Evolutionary conservation across 768 basidiomycete species (phyloP).

Genomic region (Calvatia gigantea): DNA sequence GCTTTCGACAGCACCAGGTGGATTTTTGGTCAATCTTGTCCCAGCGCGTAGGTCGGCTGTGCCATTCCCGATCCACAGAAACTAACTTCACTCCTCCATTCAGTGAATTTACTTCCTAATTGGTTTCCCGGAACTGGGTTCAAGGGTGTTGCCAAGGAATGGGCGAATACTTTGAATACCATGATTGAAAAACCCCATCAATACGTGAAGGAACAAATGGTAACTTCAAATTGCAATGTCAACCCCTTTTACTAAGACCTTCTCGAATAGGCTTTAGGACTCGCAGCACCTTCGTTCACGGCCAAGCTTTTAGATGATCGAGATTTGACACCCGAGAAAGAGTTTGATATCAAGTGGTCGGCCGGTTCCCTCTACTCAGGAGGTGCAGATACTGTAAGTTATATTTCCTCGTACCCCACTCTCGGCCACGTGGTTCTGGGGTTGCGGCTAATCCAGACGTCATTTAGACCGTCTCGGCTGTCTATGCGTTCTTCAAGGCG

Average conservation of each 20-base stretch:
- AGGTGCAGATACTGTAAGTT: conserved; percentile 37
- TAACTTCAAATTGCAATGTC: conserved; percentile 18
- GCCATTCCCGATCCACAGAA: not conserved
- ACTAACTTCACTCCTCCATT: not conserved
- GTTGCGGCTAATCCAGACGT: not conserved
- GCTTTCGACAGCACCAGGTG: conserved; percentile 37
- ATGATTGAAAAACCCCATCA: conserved; percentile 45
- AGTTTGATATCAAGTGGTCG: conserved; percentile 39
- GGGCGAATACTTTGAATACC: conserved; percentile 36
- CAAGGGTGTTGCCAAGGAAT: conserved; percentile 42
- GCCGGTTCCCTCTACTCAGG: conserved; percentile 47
- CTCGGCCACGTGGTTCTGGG: not conserved
- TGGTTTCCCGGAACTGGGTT: conserved; percentile 61
- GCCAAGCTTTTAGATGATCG: conserved; percentile 30
- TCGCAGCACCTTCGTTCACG: conserved; percentile 31
- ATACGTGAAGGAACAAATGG: conserved; percentile 43
- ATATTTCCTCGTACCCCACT: not conserved
- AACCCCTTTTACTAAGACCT: not conserved
- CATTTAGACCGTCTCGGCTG: conserved; percentile 34
- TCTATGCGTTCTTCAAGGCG: conserved; percentile 37
- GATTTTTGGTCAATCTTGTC: conserved; percentile 46
- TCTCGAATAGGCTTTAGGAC: conserved; percentile 21
- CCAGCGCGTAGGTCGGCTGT: conserved; percentile 33
- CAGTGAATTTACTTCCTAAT: conserved; percentile 45
- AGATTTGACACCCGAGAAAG: conserved; percentile 26